A percentile compares a stretch with the other conserved stretches of the same genome.
Conservation (phyloP, 441 rosid species). For the Biscutella auriculata region DNA sequence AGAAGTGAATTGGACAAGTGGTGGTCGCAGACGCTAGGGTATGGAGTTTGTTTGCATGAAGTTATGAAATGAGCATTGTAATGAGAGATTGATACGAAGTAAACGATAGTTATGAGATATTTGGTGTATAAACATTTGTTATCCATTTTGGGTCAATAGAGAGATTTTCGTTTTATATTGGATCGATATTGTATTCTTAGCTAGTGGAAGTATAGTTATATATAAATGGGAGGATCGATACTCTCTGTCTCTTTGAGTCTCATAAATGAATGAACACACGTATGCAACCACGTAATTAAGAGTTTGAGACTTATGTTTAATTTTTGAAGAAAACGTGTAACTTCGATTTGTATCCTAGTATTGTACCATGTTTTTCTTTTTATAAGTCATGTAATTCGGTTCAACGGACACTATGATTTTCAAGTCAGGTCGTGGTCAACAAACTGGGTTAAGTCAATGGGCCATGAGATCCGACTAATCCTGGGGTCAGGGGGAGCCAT, state of each 20-base stretch:
- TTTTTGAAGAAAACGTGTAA: slow-evolving; percentile 12
- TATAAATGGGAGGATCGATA: neutral
- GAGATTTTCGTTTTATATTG: neutral
- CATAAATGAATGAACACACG: slow-evolving; percentile 15
- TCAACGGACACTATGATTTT: too few relatives aligned
- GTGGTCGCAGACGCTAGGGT: slow-evolving; percentile 39
- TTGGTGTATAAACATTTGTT: neutral
- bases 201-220: neutral
- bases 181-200: neutral
- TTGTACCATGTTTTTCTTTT: too few relatives aligned
- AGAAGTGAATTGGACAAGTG: slow-evolving; percentile 21
- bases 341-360: too few relatives aligned
- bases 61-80: slow-evolving; percentile 22
- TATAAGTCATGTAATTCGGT: too few relatives aligned
- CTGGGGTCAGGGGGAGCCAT: too few relatives aligned
- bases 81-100: slow-evolving; percentile 14
- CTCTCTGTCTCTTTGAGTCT: neutral
- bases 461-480: too few relatives aligned
- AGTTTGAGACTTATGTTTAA: neutral
- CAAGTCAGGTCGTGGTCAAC: too few relatives aligned
- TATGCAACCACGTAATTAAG: slow-evolving; percentile 17
- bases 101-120: slow-evolving; percentile 7
- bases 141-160: slow-evolving; percentile 8
- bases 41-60: slow-evolving; percentile 52
- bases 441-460: too few relatives aligned